Evolutionary conservation across 805 yeast species (phyloP).

Genomic region (Yamadazyma kitorensis): DNA sequence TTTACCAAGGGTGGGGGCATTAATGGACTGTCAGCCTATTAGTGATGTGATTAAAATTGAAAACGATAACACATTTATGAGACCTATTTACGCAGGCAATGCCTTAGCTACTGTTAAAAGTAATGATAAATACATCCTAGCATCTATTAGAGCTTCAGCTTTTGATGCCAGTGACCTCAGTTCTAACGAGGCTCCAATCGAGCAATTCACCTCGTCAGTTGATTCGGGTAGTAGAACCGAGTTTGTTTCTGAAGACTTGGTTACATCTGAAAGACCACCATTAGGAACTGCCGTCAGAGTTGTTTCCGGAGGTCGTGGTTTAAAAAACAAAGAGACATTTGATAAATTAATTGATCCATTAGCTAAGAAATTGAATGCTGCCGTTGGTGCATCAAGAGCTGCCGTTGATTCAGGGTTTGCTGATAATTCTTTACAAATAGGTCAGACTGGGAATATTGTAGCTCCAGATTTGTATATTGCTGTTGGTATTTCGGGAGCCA

Average conservation of each 20-base stretch:
- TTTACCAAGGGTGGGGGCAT: constrained; percentile 83
- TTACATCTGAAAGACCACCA: constrained; percentile 86
- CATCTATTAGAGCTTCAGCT: constrained; percentile 84
- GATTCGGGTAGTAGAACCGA: constrained; percentile 43
- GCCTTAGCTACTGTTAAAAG: constrained; percentile 80
- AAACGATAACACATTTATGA: constrained; percentile 68
- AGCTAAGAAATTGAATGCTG: constrained; percentile 82
- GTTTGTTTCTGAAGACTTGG: constrained; percentile 74
- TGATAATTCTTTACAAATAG: constrained; percentile 94
- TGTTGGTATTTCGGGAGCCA: constrained; percentile 94
- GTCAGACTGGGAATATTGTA: constrained; percentile 97
- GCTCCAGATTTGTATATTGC: constrained; percentile 96
- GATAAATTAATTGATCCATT: constrained; percentile 75
- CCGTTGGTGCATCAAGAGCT: constrained; percentile 96
- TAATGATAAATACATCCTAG: constrained; percentile 59
- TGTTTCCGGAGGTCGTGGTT: constrained; percentile 92
- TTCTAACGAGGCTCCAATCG: constrained; percentile 43
- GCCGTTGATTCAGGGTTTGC: constrained; percentile 96
- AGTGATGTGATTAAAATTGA: constrained; percentile 75
- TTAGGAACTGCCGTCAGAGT: constrained; percentile 78
- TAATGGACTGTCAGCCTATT: constrained; percentile 82
- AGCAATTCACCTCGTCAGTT: constrained; percentile 40
- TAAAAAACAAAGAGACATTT: constrained; percentile 85
- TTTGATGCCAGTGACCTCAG: constrained; percentile 45
- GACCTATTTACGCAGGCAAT: constrained; percentile 97